Conservation (phyloP, 2,329 filamentous ascomycete species). For the Colletotrichum lindemuthianum region DNA sequence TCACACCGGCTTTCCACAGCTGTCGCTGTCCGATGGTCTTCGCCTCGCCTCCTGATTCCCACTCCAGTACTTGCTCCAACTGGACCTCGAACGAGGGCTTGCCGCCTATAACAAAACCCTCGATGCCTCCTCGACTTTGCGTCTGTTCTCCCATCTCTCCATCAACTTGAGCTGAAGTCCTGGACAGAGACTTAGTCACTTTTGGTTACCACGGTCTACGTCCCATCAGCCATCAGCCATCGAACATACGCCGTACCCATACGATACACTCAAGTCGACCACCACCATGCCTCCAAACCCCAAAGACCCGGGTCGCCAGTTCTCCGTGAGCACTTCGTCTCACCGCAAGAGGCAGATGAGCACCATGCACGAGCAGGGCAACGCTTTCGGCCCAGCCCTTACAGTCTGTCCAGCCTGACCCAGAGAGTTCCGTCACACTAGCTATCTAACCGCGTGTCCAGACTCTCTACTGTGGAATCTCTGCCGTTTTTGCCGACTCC, state of each 20-base stretch:
- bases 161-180: too few relatives aligned
- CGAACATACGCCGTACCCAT: background rate
- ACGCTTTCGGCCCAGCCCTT: constrained; percentile 56
- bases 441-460: constrained; percentile 40
- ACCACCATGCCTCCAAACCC: constrained; percentile 17
- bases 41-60: too few relatives aligned
- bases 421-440: background rate
- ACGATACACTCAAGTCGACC: too few relatives aligned
- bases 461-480: constrained; percentile 72
- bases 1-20: background rate
- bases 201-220: too few relatives aligned
- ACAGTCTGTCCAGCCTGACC: constrained; percentile 48
- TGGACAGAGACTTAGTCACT: too few relatives aligned
- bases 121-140: too few relatives aligned
- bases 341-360: constrained; percentile 60
- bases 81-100: too few relatives aligned
- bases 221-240: background rate
- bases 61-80: too few relatives aligned
- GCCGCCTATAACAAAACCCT: too few relatives aligned
- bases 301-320: constrained; percentile 46
- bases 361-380: constrained; percentile 53
- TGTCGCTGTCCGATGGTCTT: background rate
- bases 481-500: constrained; percentile 62
- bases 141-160: too few relatives aligned
- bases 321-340: constrained; percentile 56